Base-by-base conservation (phyloP, 2,329 filamentous ascomycete species). In the Colletotrichum truncatum region DNA sequence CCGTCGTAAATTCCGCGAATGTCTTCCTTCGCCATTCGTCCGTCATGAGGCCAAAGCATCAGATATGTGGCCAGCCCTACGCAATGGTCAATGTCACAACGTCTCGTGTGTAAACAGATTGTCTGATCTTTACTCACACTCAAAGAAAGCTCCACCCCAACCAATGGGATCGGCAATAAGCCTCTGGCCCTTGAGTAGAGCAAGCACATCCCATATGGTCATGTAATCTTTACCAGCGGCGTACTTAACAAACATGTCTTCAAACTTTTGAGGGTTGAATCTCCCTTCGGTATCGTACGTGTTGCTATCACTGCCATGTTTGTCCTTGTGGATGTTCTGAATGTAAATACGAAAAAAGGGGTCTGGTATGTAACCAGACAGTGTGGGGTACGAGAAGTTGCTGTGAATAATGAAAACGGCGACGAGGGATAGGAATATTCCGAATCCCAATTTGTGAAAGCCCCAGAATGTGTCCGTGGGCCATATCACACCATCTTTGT, bases 21-120 rank as follows among this genome's bases (percentile, higher is more conserved):
- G 8, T 89, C 86, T 46, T 89, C 85, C 74, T 89, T 89, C 70
- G 74, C 79, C 75, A 89, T 81, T 53, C 77, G 76, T 0, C 86
- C 86, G 70, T 89, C 84, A 39, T 81, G 79, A 0, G 86, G 85
- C 82, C 71, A 72, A 1, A 87, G 74, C 45, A 89, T 75, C 14
- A 87, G 69, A 61, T 84, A 87, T 1, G 83, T 83, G 0, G 67
- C 60, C 14, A 68, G 9, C 69, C 72, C 72, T 72, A 32, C 2
- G 53, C 2, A 2, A 11, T 6, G 4, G 23, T 66, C n/a, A 16
- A n/a, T n/a, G 69, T 34, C 3, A 0, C 10, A 9, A 23, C 2
- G 12, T 21, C 5, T 3, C 8, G 11, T 43, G 1, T 32, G 6
- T 6, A 6, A 1, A 16, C 1, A 6, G 1, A 9, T 5, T 4